Base-by-base conservation (phyloP, 768 basidiomycete genomes). In the Tubosaeta sp. region DNA sequence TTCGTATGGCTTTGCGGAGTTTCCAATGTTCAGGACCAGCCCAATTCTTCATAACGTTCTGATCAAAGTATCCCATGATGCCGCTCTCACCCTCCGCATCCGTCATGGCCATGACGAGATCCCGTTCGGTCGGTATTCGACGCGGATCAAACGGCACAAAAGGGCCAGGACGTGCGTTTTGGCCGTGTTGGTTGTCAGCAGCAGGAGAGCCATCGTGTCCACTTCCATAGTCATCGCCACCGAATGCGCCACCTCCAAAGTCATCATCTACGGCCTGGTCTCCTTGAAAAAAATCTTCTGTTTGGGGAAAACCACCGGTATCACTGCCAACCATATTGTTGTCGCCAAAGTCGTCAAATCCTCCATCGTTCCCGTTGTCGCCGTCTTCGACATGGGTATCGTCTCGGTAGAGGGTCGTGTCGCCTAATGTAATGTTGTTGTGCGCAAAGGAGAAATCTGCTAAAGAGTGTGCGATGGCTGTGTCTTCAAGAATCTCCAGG, bases 11-110 rank as follows among this genome's bases (percentile, higher is more conserved):
- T 63, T 84, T 88, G 54, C 88, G 75, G 62, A 98, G 68, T 66
- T 95, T 98, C 95, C 96, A 99, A 65, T 99, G 96, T 69, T 98
- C 92, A 8, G 94, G 94, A 0, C 96, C 96, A 4, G 96, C 96
- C 96, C 96, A 99, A 59, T 95, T 95, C 77, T 90, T 95, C 59
- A 85, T 75, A 61, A 89, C 78, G 54, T 75, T 82, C 60, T 84
- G 79, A 67, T 98, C 94, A 64, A 98, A 96, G 68, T 95, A 96
- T 60, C 94, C 93, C 63, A 86, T 73, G 69, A 86, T 79, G 18
- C 74, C 67, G 16, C 71, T 74, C 6, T 76, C 79, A 1, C 74
- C 78, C 50, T 88, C 82, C 3, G 73, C 79, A 44, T 83, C 82
- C 3, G 81, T 82, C 84, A 96, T 89, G 0, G 90, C 90, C 78